Base-by-base conservation (phyloP, 2,329 filamentous ascomycete genomes). In the Colletotrichum sidae region DNA sequence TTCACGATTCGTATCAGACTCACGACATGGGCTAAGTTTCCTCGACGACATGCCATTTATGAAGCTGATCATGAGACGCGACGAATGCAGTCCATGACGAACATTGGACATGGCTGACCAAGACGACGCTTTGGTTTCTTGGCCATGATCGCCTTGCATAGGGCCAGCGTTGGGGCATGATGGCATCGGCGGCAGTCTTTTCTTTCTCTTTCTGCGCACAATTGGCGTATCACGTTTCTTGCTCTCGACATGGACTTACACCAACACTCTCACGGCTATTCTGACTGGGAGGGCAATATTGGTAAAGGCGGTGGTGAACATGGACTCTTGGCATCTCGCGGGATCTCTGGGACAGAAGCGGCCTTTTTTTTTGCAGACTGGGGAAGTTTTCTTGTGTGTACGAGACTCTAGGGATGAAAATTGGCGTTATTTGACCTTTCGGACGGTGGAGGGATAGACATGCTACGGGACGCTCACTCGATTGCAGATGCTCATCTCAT, bases 371-470 rank as follows among this genome's bases (percentile, higher is more conserved):
- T 44, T 38, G 62, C 57, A 50, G 45, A 52, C 12, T 41, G n/a
- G 46, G 57, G 46, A 51, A 51, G 45, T 39, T 37, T 25, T 65
- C 62, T 65, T 56, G 62, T 61, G 62, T 65, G 62, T 65, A 62
- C 51, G 57, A 65, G 46, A 65, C 50, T 56, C 47, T 56, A 65
- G 62, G 62, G 62, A 58, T 49, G 52, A 65, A 46, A 41, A 55
- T 52, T 51, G 62, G 62, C 62, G 62, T 65, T 62, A 37, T 10
- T 49, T 49, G 55, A 53, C 59, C 46, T 62, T 62, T 35, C 13
- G 45, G 41, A 25, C 62, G 62, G 58, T 41, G 51, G 37, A 45
- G 58, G 57, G 51, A 7, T 37, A 41, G 51, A 56, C 47, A 33
- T 46, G 60, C 17, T 5, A 33, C 25, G 50, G 17, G 45, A 15